Base-by-base conservation (phyloP, 352 stramenopile genomes). In the Phytopythium kandeliae region DNA sequence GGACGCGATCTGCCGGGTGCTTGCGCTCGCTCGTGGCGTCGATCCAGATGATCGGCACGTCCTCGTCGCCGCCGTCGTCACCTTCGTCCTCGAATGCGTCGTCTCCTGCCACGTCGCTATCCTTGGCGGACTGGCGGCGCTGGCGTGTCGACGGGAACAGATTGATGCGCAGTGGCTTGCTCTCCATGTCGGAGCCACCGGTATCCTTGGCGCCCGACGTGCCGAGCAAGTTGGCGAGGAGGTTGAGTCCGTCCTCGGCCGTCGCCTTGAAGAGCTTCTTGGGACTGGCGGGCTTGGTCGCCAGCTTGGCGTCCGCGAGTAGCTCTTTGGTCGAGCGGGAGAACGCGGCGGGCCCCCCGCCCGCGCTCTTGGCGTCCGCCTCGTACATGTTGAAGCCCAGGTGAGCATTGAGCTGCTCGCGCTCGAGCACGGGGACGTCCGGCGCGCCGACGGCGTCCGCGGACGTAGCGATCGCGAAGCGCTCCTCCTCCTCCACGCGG, bases 381-480 rank as follows among this genome's bases (percentile, higher is more conserved):
- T 86, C 78, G 66, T 90, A 93, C 80, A 94, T 91, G 63, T 94
- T 94, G 58, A 78, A 71, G 42, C 83, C 83, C 12, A 88, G 54
- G 16, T 85, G 71, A 11, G 71, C 60, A 28, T 80, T 76, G 15
- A 73, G 63, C 43, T 85, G 75, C 31, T 82, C 69, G 4, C 77
- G 73, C 17, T 88, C 65, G n/a, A 88, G 60, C 36, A 89, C 66
- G 6, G 64, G 71, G 1, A 63, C 63, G 36, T 76, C 65, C 0
- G 81, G 79, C 0, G 75, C 78, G 11, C 77, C 63, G 22, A 86
- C 41, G 7, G 78, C 56, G 22, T 77, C 71, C 12, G 78, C 63
- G 12, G 73, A 68, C 33, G 71, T 85, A 19, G 60, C 63, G 36
- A 93, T 78, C 24, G 54, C 30, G 54, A 93, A 89, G 10, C 71